Evolutionary conservation across 441 rosid species (phyloP).

Genomic region (Euphorbia celastroides): DNA sequence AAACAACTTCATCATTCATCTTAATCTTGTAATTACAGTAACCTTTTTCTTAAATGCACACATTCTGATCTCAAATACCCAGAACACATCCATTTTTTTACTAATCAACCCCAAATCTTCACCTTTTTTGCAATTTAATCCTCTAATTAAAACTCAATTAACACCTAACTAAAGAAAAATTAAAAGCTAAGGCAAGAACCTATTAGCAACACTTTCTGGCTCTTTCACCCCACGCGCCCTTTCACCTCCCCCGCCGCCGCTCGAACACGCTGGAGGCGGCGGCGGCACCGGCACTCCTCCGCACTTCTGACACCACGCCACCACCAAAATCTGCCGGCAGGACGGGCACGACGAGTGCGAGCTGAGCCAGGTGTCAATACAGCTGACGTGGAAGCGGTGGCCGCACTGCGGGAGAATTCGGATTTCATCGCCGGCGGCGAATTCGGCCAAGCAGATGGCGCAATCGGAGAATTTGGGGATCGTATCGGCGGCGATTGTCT

Average conservation of each 20-base stretch:
- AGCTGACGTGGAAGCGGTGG: slow-evolving; percentile 81
- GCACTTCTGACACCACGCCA: slow-evolving; percentile 65
- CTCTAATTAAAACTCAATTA: background rate
- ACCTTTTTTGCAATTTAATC: background rate
- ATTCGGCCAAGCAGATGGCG: slow-evolving; percentile 31
- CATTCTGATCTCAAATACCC: slow-evolving; percentile 1
- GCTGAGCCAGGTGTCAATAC: slow-evolving; percentile 91
- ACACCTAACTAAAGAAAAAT: background rate
- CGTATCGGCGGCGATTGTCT: slow-evolving; percentile 35
- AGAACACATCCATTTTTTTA: background rate
- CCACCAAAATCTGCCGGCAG: slow-evolving; percentile 79
- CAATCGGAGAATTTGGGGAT: slow-evolving; percentile 50
- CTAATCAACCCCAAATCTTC: background rate
- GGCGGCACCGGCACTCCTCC: slow-evolving; percentile 42
- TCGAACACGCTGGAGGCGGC: slow-evolving; percentile 22
- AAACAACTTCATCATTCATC: background rate
- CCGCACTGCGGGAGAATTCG: slow-evolving; percentile 85
- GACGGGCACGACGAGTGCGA: slow-evolving; percentile 96
- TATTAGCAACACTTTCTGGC: slow-evolving; percentile 42
- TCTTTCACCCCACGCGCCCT: slow-evolving; percentile 40
- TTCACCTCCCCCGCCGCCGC: slow-evolving; percentile 23
- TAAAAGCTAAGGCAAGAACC: slow-evolving; percentile 43
- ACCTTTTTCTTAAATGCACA: background rate
- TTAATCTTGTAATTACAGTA: background rate
- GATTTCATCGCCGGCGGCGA: slow-evolving; percentile 61